Base-by-base conservation (phyloP, 495 filamentous ascomycete genomes). In the Podospora didyma region DNA sequence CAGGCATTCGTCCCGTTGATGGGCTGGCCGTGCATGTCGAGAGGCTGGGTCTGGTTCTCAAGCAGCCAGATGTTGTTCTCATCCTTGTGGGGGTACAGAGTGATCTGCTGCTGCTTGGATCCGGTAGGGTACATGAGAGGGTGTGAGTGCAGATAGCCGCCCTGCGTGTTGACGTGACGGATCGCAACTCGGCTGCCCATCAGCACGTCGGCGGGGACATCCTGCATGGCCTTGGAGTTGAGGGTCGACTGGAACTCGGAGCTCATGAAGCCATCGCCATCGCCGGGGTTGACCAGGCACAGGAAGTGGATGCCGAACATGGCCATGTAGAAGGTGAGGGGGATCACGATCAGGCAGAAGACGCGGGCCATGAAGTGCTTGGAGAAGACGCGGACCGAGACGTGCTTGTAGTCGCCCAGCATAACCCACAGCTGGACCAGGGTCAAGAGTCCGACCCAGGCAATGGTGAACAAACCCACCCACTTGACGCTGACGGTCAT, bases 211-310 rank as follows among this genome's bases (percentile, higher is more conserved):
- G 89, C 94, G 0, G 94, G 86, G 17, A 96, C 92, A 68, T 95
- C 92, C 68, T 90, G 84, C 94, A 98, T 98, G 34, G 79, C 83
- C 75, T 97, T 97, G 42, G 87, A 92, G 72, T 97, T 98, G 55
- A 98, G 77, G 2, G 94, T 98, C 21, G 95, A 89, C 72, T 97
- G 95, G 77, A 98, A 98, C 70, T 98, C 95, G 31, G 92, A 96
- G 59, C 90, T 96, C 94, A 98, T 98, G 79, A 98, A 98, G 51
- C 94, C 94, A 70, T 98, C 94, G 45, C 94, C 94, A 21, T 98
- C 94, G 49, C 94, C 94, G 7, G 94, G 95, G 69, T 98, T 97
- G 26, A 85, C 82, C 24, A 98, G 80, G 77, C 90, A 95, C 57
- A 89, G 60, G 75, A 98, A 97, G 75, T 98, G 94, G 62, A 98